Conservation (phyloP, 2,329 filamentous ascomycete genomes). For the Ceratocystis alfenasii region DNA sequence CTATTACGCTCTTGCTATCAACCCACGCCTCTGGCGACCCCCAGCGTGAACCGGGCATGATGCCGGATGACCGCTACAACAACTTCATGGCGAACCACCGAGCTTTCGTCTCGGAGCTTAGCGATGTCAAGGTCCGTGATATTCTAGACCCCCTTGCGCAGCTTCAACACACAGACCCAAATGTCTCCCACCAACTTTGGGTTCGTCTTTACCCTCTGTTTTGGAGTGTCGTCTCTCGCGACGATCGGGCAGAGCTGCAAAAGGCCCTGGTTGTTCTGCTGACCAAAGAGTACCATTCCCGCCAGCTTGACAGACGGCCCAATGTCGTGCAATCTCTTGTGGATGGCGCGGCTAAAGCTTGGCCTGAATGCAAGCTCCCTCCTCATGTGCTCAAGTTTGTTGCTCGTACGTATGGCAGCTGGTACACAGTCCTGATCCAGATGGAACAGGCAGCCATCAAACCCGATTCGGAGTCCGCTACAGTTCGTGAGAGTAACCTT, state of each 20-base stretch:
- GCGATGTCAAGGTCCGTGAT: conserved; percentile 77
- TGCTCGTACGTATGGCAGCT: conserved; percentile 85
- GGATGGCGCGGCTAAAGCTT: conserved; percentile 72
- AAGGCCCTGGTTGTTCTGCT: conserved; percentile 81
- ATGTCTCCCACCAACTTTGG: conserved; percentile 82
- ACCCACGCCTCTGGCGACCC: conserved; percentile 56
- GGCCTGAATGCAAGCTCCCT: conserved; percentile 80
- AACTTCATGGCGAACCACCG: conserved; percentile 64
- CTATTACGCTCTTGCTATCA: conserved; percentile 60
- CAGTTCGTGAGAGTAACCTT: conserved; percentile 82
- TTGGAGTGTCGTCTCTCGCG: conserved; percentile 77
- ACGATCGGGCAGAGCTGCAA: conserved; percentile 82
- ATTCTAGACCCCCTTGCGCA: conserved; percentile 82
- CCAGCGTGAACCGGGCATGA: conserved; percentile 47
- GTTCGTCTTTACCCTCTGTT: conserved; percentile 80
- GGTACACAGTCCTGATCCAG: conserved; percentile 88
- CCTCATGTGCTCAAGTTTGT: conserved; percentile 94
- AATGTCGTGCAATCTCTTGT: conserved; percentile 91
- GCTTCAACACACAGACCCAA: conserved; percentile 76
- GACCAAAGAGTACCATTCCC: conserved; percentile 88
- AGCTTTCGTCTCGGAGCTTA: conserved; percentile 71
- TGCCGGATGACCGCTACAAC: conserved; percentile 75
- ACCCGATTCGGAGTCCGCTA: conserved; percentile 71
- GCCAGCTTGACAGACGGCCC: conserved; percentile 86
- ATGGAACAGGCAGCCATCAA: conserved; percentile 81